These are phyloP conservation scores for Kingdonia uniflora DNA, from an alignment of 164 flowering plant genomes.

Conservation along the genomic window DNA sequence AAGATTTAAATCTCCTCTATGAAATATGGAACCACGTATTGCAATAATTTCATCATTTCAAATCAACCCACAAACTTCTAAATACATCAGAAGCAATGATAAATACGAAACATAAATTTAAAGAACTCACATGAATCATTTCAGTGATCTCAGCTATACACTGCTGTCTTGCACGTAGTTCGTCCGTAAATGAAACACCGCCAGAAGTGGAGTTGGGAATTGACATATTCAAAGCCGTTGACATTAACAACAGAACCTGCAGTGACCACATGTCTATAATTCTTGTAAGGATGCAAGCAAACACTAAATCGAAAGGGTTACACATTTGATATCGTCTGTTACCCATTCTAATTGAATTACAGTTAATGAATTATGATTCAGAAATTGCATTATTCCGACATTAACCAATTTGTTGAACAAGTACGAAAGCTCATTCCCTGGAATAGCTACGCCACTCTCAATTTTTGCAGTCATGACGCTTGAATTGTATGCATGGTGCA, in stretches of 20 bases:
- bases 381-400: no score
- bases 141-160: conserved; percentile 90
- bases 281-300: conserved; percentile 4
- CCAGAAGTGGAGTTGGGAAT: conserved; percentile 23
- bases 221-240: conserved; percentile 59
- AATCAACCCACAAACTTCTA: not conserved
- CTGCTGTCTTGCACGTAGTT: conserved; percentile 64
- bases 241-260: conserved; percentile 92
- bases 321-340: not conserved
- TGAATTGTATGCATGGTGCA: no score
- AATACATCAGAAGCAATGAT: conserved; percentile 2
- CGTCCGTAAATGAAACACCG: conserved; percentile 24
- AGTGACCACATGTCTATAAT: conserved; percentile 2
- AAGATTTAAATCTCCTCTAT: not conserved
- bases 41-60: not conserved
- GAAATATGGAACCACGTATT: not conserved
- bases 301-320: not conserved
- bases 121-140: conserved; percentile 88
- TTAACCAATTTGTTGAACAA: no score
- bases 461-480: no score
- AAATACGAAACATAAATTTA: conserved; percentile 3
- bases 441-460: no score
- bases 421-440: no score
- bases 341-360: not conserved
- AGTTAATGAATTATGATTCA: no score